Conservation (phyloP, 2,329 filamentous ascomycete genomes). For the Ophiostoma quercus region DNA sequence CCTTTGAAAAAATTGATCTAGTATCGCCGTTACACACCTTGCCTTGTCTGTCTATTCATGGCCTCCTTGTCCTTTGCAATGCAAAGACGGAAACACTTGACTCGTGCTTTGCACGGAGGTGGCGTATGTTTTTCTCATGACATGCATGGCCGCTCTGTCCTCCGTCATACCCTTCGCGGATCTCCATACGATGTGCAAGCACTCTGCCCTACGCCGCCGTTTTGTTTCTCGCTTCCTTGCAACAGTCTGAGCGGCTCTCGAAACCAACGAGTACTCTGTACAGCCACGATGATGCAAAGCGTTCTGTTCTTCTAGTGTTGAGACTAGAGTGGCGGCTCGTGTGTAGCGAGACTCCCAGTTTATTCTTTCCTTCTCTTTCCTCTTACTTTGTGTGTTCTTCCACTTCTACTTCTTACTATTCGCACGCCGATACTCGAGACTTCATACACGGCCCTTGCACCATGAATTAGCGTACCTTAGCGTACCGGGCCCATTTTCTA, state of each 20-base stretch:
- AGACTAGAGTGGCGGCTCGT: neutral
- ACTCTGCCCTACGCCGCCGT: neutral
- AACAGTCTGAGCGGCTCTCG: neutral
- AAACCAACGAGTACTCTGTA: neutral
- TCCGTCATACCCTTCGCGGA: neutral
- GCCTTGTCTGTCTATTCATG: neutral
- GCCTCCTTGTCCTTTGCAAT: neutral
- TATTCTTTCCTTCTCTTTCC: neutral
- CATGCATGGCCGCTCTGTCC: neutral
- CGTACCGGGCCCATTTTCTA: constrained; percentile 18
- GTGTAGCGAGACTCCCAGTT: neutral
- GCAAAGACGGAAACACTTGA: neutral
- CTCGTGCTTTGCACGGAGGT: too few relatives aligned
- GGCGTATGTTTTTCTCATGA: neutral
- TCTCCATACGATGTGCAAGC: neutral
- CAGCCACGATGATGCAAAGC: neutral
- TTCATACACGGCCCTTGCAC: constrained; percentile 7
- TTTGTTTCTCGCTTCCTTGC: neutral
- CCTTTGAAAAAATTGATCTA: neutral
- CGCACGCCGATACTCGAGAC: neutral
- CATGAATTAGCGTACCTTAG: constrained; percentile 20
- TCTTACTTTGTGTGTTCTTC: too few relatives aligned
- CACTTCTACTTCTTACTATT: neutral
- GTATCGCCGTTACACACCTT: neutral
- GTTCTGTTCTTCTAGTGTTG: neutral